A percentile compares a stretch with the other conserved stretches of the same genome.
phyloP scores from a whole-genome alignment of 176 grass and related monocot species.

The Olyra latifolia region DNA sequence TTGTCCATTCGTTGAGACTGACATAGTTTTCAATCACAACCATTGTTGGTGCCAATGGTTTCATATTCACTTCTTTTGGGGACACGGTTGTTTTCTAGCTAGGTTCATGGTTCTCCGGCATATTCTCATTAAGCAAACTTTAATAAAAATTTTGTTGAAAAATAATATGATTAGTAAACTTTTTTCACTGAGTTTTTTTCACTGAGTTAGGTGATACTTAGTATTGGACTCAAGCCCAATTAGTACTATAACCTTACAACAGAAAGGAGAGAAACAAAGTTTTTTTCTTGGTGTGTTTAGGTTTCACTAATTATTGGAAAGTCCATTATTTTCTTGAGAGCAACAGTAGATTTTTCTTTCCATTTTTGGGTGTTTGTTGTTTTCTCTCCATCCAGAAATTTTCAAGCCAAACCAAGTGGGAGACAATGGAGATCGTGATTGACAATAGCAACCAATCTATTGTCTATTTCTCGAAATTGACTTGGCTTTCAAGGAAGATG shows the following conservation, averaged over 20 bases:
- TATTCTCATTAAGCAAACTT: neutral
- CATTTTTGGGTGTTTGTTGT: neutral
- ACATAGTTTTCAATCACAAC: neutral
- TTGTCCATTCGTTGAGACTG: neutral
- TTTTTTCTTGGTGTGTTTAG: neutral
- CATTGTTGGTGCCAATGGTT: neutral
- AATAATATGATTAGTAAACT: too few species aligned
- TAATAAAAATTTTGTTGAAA: too few species aligned
- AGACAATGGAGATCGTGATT: neutral
- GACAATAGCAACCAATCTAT: neutral
- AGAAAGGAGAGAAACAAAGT: neutral
- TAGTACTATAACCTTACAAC: neutral
- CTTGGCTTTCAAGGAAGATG: conserved; percentile 21
- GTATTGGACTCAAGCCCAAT: neutral
- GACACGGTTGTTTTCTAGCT: neutral
- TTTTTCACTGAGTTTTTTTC: too few species aligned
- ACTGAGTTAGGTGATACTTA: neutral
- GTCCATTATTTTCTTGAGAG: neutral
- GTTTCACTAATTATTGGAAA: neutral
- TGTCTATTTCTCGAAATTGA: neutral
- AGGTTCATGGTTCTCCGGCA: neutral
- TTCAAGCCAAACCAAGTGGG: neutral
- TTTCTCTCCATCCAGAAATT: neutral
- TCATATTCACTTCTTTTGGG: neutral
- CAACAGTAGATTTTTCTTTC: neutral